These are phyloP conservation scores for Fusarium palustre DNA, from an alignment of 2,329 filamentous ascomycete genomes.

Conservation along the genomic window DNA sequence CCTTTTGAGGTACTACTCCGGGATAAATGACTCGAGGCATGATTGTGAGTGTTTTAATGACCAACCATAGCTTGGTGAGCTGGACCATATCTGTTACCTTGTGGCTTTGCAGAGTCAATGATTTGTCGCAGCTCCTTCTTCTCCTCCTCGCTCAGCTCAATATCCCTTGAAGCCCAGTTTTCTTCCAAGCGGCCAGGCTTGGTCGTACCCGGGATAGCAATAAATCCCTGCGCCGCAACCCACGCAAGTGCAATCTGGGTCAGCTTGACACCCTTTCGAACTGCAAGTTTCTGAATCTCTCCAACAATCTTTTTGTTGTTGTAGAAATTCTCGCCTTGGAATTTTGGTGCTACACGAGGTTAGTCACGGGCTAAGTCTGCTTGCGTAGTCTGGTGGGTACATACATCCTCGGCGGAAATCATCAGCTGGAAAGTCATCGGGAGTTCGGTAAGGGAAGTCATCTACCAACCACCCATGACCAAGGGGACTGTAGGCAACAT, in stretches of 20 bases:
- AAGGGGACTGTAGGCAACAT: neutral
- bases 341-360: constrained; percentile 1
- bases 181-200: constrained; percentile 5
- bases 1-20: too few species aligned
- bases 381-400: neutral
- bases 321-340: constrained; percentile 15
- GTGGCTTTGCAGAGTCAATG: neutral
- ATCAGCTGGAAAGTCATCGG: constrained; percentile 3
- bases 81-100: constrained; percentile 3
- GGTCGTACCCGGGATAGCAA: constrained; percentile 15
- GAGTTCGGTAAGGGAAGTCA: neutral
- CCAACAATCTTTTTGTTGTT: constrained; percentile 9
- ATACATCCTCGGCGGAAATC: constrained; percentile 5
- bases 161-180: neutral
- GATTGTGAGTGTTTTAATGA: neutral
- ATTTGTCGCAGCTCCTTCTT: constrained; percentile 1
- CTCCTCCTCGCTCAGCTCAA: constrained; percentile 1
- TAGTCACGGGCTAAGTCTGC: neutral
- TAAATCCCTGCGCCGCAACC: constrained; percentile 8
- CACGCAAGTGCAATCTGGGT: constrained; percentile 13
- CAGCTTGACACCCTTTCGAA: neutral
- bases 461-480: constrained; percentile 12
- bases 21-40: too few species aligned
- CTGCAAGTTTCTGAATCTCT: constrained; percentile 1
- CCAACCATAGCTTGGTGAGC: constrained; percentile 8